A percentile compares a stretch with the other conserved stretches of the same genome.
phyloP scores from a whole-genome alignment of 2,329 filamentous ascomycete species.

The Iodosphaeria phyllophila region DNA sequence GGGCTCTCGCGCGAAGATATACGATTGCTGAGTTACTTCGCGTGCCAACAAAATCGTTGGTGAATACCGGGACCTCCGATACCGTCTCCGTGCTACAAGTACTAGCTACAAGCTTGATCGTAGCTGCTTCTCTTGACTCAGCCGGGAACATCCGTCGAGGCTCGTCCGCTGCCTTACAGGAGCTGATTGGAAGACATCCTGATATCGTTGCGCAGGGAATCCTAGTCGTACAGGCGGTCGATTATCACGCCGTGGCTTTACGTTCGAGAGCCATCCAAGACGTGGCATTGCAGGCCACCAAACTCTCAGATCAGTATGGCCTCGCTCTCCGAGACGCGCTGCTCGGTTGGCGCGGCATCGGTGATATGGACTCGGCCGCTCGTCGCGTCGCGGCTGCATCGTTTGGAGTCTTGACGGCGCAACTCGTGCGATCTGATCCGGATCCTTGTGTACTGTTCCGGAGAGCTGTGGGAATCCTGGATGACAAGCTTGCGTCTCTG shows the following conservation, averaged over 20 bases:
- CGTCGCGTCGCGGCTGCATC: conserved; percentile 53
- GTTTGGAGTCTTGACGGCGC: conserved; percentile 39
- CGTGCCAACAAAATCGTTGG: conserved; percentile 31
- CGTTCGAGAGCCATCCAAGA: conserved; percentile 64
- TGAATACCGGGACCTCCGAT: conserved; percentile 18
- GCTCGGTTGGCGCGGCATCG: conserved; percentile 75
- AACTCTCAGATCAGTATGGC: conserved; percentile 51
- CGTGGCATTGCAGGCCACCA: conserved; percentile 50
- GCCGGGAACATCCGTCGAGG: conserved; percentile 87
- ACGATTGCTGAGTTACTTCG: conserved; percentile 56
- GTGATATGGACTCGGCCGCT: conserved; percentile 56
- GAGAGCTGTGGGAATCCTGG: conserved; percentile 21
- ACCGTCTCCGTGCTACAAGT: conserved; percentile 45
- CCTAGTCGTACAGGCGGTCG: conserved; percentile 67
- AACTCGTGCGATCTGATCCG: conserved; percentile 12
- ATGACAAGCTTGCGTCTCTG: conserved; percentile 24
- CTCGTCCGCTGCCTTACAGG: conserved; percentile 82
- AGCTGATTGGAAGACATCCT: conserved; percentile 82
- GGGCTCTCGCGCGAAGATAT: conserved; percentile 80
- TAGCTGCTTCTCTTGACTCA: conserved; percentile 70
- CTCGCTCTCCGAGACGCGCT: conserved; percentile 50
- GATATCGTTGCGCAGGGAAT: conserved; percentile 72
- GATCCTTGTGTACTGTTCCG: conserved; percentile 12
- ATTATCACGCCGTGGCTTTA: conserved; percentile 87
- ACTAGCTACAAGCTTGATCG: conserved; percentile 64